phyloP scores from a whole-genome alignment of 176 grass and related monocot species.

The Eragrostis nindensis region DNA sequence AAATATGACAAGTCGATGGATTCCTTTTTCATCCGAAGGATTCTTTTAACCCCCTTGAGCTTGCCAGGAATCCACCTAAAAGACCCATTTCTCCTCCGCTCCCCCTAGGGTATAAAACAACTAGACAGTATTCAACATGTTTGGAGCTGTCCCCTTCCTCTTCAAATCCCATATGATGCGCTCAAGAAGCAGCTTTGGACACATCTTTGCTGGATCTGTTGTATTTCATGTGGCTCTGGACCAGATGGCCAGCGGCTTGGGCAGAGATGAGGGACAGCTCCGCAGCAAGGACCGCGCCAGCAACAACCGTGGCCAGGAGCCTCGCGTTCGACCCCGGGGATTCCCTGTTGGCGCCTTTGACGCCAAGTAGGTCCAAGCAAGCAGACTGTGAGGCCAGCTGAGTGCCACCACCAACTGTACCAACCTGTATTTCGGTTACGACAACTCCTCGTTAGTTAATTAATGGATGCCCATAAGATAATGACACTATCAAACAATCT shows the following conservation, averaged over 20 bases:
- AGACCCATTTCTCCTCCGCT: constrained; percentile 22
- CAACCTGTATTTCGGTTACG: constrained; percentile 65
- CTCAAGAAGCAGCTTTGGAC: constrained; percentile 54
- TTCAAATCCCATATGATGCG: constrained; percentile 18
- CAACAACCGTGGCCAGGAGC: constrained; percentile 74
- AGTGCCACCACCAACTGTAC: constrained; percentile 89
- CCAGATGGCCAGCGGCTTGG: constrained; percentile 86
- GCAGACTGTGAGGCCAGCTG: constrained; percentile 90
- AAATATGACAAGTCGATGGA: constrained; percentile 25
- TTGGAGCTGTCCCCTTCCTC: background rate
- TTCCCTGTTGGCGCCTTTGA: constrained; percentile 80
- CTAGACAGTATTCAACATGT: constrained; percentile 31
- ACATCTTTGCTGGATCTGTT: constrained; percentile 88
- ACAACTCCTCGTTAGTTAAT: constrained; percentile 32
- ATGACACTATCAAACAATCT: constrained; percentile 31
- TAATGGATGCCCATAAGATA: constrained; percentile 31
- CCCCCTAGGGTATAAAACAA: constrained; percentile 21
- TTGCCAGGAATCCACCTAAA: constrained; percentile 6
- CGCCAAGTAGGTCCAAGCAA: constrained; percentile 85
- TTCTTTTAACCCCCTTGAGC: background rate
- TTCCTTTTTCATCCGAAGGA: background rate
- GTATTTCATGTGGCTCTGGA: constrained; percentile 95
- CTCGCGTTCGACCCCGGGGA: constrained; percentile 79
- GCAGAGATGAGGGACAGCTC: constrained; percentile 94
- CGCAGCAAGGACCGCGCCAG: constrained; percentile 83